Conservation (phyloP, 2,329 filamentous ascomycete genomes). For the Colletotrichum lindemuthianum region DNA sequence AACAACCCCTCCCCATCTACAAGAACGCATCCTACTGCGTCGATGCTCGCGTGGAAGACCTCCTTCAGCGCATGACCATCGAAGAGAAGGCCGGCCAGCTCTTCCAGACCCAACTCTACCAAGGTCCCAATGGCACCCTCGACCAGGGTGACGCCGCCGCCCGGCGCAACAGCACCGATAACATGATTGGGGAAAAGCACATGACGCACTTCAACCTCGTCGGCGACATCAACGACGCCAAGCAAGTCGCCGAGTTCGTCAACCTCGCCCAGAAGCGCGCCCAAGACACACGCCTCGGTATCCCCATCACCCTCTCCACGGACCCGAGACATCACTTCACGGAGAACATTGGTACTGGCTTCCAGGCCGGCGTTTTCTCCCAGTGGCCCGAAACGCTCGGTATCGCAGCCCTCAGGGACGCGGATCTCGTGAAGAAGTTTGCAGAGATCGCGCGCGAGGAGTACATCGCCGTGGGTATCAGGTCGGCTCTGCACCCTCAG, state of each 20-base stretch:
- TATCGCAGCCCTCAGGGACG: constrained; percentile 57
- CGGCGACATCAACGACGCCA: constrained; percentile 53
- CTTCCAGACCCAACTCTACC: constrained; percentile 51
- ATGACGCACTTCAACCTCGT: constrained; percentile 59
- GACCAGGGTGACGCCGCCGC: constrained; percentile 19
- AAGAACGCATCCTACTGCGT: constrained; percentile 50
- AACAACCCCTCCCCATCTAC: constrained; percentile 32
- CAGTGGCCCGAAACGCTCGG: constrained; percentile 63
- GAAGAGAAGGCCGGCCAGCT: constrained; percentile 60
- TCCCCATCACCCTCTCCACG: constrained; percentile 58
- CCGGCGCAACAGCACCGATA: constrained; percentile 42
- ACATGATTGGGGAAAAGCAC: constrained; percentile 45
- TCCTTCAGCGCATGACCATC: constrained; percentile 56
- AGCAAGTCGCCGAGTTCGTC: constrained; percentile 49
- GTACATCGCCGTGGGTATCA: constrained; percentile 53
- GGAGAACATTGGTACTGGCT: constrained; percentile 54
- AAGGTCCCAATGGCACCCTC: constrained; percentile 38
- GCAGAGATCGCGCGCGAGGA: constrained; percentile 61
- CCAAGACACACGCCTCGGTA: constrained; percentile 56
- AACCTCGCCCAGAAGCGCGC: constrained; percentile 55
- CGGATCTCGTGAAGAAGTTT: constrained; percentile 55
- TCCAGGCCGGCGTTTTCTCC: constrained; percentile 55
- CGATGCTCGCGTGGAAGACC: constrained; percentile 58
- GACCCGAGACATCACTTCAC: constrained; percentile 59
- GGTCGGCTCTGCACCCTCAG: constrained; percentile 59